Evolutionary conservation across 2,329 filamentous ascomycete species (phyloP), one percentile per base, ranked within the genome.

Genomic region (Fusarium camptoceras): DNA sequence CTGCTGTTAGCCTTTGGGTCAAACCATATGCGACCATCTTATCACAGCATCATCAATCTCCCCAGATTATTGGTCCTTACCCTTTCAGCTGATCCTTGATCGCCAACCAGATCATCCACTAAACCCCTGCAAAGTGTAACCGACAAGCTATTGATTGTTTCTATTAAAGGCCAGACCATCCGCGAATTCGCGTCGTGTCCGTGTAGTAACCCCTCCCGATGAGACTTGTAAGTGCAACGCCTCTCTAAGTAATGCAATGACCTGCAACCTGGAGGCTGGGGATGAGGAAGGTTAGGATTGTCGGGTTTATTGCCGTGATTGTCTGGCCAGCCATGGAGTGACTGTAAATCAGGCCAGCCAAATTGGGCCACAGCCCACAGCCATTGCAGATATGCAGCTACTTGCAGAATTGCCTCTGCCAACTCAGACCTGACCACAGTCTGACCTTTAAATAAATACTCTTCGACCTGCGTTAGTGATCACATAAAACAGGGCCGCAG

Each of bases 121-220:
- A n/a, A 42, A 48, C 28, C 53, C 42, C 31, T 64, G 60, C 20
- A 48, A 66, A 51, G 30, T 34, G 55, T 61, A 66, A 60, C 47
- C 41, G 15, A 34, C 31, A 42, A 28, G 43, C 30, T 46, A 42
- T 51, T 31, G 44, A 42, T 43, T 70, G 61, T 70, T 66, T 66
- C 64, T 64, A 72, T 64, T 70, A 72, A 74, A 70, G 60, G 70
- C 61, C 72, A 51, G 72, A 47, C 72, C 70, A 74, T 47, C 72
- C 72, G 72, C 72, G 72, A 57, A 24, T 37, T 68, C 71, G 72
- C 58, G 70, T 73, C 72, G 72, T 73, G 70, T 68, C 62, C 66
- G 69, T 71, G 66, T 68, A 49, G 59, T 41, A 65, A 31, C 59
- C 69, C 62, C 61, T 66, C 57, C 22, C 16, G 20, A 71, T 64